Conservation (phyloP, 176 grass and related monocot species). For the Pontederia crassipes region DNA sequence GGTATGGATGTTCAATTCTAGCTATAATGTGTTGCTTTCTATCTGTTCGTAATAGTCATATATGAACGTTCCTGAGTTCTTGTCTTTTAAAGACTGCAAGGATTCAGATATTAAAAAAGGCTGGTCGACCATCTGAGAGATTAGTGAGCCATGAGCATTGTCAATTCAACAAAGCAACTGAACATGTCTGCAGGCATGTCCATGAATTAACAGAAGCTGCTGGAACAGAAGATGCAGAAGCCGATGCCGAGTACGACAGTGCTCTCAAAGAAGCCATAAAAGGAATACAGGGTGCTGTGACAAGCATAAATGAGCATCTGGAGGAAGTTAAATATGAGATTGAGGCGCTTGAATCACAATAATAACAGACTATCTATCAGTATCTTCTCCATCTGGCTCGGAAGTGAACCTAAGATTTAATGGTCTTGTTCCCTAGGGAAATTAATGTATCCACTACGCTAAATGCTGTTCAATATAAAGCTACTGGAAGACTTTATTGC, state of each 20-base stretch:
- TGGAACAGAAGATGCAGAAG: slow-evolving; percentile 66
- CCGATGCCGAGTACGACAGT: slow-evolving; percentile 46
- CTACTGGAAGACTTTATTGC: neutral
- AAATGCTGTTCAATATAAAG: neutral
- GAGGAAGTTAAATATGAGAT: slow-evolving; percentile 88
- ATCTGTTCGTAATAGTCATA: neutral
- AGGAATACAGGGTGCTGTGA: slow-evolving; percentile 66
- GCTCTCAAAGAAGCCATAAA: slow-evolving; percentile 78
- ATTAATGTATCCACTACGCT: too few species aligned
- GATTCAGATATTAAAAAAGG: slow-evolving; percentile 86
- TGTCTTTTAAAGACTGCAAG: slow-evolving; percentile 36
- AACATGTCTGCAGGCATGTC: slow-evolving; percentile 61
- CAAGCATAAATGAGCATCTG: slow-evolving; percentile 65
- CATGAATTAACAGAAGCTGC: slow-evolving; percentile 73
- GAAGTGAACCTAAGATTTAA: neutral
- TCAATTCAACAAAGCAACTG: slow-evolving; percentile 28
- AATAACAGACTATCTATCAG: neutral
- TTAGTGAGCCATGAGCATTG: slow-evolving; percentile 55
- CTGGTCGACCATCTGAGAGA: slow-evolving; percentile 65
- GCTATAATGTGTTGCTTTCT: neutral
- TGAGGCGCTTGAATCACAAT: slow-evolving; percentile 46
- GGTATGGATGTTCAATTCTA: neutral
- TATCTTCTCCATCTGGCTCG: neutral
- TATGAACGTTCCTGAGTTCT: neutral
- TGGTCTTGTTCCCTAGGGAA: neutral